Conservation (phyloP, 768 basidiomycete species). For the Amanita molliuscula region DNA sequence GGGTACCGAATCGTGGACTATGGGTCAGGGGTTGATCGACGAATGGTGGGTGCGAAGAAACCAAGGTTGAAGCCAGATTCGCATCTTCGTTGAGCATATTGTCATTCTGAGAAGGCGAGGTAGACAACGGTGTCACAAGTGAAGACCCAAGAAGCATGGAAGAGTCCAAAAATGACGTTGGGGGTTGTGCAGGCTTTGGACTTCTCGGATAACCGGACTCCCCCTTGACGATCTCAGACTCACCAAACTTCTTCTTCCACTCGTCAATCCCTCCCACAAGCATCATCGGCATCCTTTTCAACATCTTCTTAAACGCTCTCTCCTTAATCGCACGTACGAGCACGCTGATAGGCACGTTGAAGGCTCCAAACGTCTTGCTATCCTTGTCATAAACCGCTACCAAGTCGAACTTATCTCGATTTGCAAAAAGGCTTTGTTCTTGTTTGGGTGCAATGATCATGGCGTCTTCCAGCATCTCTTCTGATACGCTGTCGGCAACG, state of each 20-base stretch:
- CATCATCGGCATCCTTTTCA: constrained; percentile 71
- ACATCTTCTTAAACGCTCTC: constrained; percentile 57
- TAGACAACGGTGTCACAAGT: not conserved
- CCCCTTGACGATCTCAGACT: constrained; percentile 18
- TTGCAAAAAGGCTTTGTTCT: constrained; percentile 68
- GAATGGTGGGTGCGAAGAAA: not conserved
- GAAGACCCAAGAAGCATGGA: not conserved
- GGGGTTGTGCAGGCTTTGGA: constrained; percentile 12
- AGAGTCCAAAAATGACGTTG: not conserved
- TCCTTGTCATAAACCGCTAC: constrained; percentile 76
- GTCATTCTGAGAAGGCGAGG: not conserved
- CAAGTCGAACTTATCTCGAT: constrained; percentile 82
- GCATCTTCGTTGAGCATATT: constrained; percentile 8
- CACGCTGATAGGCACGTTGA: constrained; percentile 41
- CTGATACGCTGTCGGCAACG: constrained; percentile 42
- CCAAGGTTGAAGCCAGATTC: constrained; percentile 2
- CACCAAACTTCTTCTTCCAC: constrained; percentile 59
- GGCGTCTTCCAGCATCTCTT: constrained; percentile 60
- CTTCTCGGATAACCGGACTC: constrained; percentile 8
- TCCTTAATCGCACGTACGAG: constrained; percentile 67
- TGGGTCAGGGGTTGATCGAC: not conserved
- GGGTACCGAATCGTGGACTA: constrained; percentile 8
- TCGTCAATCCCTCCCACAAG: constrained; percentile 78
- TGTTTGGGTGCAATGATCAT: constrained; percentile 58
- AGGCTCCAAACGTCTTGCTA: constrained; percentile 40